Conservation (phyloP, 2,329 filamentous ascomycete genomes). For the Trichoderma harzianum region DNA sequence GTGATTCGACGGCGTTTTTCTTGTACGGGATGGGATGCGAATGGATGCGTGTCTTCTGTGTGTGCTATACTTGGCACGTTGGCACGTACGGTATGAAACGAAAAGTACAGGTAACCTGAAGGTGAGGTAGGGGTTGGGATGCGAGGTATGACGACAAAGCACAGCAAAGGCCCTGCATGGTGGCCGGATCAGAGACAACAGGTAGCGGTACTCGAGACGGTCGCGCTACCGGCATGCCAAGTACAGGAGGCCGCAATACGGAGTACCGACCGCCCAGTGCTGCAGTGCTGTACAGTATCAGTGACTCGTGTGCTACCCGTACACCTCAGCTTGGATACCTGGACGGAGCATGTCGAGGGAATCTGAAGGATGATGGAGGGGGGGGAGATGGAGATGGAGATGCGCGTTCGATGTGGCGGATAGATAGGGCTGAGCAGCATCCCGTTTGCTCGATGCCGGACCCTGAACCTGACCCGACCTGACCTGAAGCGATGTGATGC, state of each 20-base stretch:
- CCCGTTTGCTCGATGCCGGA: background rate
- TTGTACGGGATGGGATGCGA: background rate
- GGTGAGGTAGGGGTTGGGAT: background rate
- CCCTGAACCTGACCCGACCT: background rate
- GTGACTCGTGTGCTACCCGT: background rate
- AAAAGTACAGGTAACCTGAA: background rate
- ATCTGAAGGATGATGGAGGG: background rate
- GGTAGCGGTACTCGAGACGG: background rate
- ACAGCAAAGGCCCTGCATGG: background rate
- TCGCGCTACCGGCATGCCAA: background rate
- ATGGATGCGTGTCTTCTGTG: background rate
- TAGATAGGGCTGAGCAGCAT: background rate
- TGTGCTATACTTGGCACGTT: slow-evolving; percentile 1
- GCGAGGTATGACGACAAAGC: background rate
- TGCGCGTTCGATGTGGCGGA: background rate
- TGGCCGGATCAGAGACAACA: background rate
- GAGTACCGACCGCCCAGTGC: background rate
- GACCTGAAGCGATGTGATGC: background rate
- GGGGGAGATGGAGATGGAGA: background rate
- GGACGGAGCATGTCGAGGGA: background rate
- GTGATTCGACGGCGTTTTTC: background rate
- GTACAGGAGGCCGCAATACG: background rate
- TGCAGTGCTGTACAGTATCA: background rate
- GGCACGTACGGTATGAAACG: background rate
- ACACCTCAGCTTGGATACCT: background rate